Evolutionary conservation across 2,329 filamentous ascomycete genomes (phyloP), one percentile per base, ranked within the genome.

Genomic region (Neopestalotiopsis rosae): DNA sequence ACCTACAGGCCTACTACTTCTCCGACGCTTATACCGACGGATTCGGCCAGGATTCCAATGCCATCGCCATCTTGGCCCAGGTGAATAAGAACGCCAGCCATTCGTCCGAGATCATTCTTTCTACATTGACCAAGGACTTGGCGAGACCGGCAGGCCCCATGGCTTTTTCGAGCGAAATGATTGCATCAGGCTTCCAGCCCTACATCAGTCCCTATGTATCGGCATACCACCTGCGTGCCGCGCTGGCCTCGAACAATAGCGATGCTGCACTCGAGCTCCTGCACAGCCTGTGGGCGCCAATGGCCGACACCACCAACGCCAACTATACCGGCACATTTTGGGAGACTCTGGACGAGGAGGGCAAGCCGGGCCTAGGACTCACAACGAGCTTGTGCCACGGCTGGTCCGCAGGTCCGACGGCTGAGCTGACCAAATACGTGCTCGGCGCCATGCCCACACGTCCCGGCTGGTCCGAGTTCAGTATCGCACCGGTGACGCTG

Each of bases 311-410:
- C 0, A 1, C 6, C 0, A 69, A 75, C 17, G 69, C 67, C 2
- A 79, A 79, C 61, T 78, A 78, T 63, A 79, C 76, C 0, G 74
- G 73, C 24, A 71, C 67, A 6, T 78, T 79, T 71, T 79, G 77
- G 76, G 77, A 79, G 69, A 76, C 75, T 0, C 66, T 79, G 10
- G 64, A 73, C 30, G 38, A 66, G 3, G 68, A 71, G 9, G 78
- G 77, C 1, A 66, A 45, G 5, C 76, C 77, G 1, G 76, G 74
- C 1, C 70, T 79, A 2, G 76, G 76, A 0, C 3, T 71, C 7
- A 28, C 40, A 1, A 81, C 79, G 1, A 77, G 75, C 20, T 68
- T 80, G 0, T 80, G 79, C 49, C 79, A 80, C 63, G 79, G 74
- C 1, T 80, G 79, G 79, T 71, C 73, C 1, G 72, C 79, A 0